Evolutionary conservation across 2,329 filamentous ascomycete genomes (phyloP).

Genomic region (Hymenoscyphus fraxineus): DNA sequence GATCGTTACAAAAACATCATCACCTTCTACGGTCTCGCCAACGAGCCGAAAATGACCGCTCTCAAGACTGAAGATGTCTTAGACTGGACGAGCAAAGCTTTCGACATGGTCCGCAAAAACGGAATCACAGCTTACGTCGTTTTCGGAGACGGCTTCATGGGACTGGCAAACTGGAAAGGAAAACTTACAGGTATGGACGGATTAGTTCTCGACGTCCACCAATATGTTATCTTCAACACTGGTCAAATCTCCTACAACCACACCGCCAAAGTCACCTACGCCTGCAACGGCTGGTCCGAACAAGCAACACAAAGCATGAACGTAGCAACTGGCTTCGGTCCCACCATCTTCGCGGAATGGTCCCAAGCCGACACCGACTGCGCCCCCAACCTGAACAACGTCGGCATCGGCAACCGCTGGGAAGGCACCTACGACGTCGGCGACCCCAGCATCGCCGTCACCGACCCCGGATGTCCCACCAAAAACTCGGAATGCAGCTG

Average conservation of each 20-base stretch:
- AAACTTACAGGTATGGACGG: constrained; percentile 67
- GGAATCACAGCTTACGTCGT: constrained; percentile 70
- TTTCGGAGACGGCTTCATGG: constrained; percentile 94
- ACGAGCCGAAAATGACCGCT: constrained; percentile 84
- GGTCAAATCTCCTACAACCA: constrained; percentile 81
- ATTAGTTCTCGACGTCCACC: constrained; percentile 91
- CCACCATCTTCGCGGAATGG: constrained; percentile 95
- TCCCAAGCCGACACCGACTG: constrained; percentile 97
- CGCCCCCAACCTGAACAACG: constrained; percentile 80
- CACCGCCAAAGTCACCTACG: constrained; percentile 78
- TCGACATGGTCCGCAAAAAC: constrained; percentile 69
- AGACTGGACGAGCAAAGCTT: constrained; percentile 73
- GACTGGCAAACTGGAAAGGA: constrained; percentile 85
- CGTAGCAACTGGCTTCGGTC: constrained; percentile 76
- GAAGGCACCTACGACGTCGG: constrained; percentile 77
- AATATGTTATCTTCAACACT: constrained; percentile 97
- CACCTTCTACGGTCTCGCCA: constrained; percentile 88
- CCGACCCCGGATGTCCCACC: constrained; percentile 72
- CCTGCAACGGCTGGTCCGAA: constrained; percentile 80
- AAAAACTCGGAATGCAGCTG: constrained; percentile 67
- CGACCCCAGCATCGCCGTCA: constrained; percentile 50
- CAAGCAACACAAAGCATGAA: constrained; percentile 73
- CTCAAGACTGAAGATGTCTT: constrained; percentile 65
- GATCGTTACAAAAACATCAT: constrained; percentile 89
- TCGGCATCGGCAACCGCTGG: constrained; percentile 85